Evolutionary conservation across 2,329 filamentous ascomycete species (phyloP).

Genomic region (Trichoderma cornu-damae): DNA sequence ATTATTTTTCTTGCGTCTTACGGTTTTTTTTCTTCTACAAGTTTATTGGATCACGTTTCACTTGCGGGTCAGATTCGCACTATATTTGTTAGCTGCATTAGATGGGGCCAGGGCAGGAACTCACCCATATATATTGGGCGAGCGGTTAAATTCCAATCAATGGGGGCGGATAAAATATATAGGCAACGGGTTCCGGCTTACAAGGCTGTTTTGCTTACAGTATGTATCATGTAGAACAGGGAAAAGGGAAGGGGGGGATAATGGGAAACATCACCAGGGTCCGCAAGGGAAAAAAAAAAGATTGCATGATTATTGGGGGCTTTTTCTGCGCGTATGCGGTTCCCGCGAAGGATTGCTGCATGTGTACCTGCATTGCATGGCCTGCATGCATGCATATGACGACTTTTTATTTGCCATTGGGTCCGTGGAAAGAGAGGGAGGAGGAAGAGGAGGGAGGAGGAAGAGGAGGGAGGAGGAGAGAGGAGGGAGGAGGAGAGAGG

Average conservation of each 20-base stretch:
- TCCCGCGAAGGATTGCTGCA: constrained; percentile 7
- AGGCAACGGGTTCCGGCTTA: neutral
- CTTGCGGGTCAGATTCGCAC: neutral
- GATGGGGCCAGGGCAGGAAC: neutral
- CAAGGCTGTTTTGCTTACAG: neutral
- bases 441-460: no score
- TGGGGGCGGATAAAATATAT: neutral
- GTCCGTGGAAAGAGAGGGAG: neutral
- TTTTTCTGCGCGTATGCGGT: neutral
- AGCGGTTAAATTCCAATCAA: neutral
- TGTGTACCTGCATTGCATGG: neutral
- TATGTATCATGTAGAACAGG: neutral
- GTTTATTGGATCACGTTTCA: neutral
- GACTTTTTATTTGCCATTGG: neutral
- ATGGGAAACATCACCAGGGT: neutral
- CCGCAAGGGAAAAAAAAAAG: neutral
- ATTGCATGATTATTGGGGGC: neutral
- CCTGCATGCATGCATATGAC: neutral
- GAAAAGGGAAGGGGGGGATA: neutral
- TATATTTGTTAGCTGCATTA: constrained; percentile 4
- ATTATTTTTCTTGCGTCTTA: no score
- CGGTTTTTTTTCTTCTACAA: neutral
- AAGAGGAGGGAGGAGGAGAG: no score
- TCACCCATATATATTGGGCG: no score
- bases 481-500: no score